Evolutionary conservation across 345 rosid genomes (phyloP), one percentile per base, ranked within the genome.

Genomic region (Eutrema yunnanense): DNA sequence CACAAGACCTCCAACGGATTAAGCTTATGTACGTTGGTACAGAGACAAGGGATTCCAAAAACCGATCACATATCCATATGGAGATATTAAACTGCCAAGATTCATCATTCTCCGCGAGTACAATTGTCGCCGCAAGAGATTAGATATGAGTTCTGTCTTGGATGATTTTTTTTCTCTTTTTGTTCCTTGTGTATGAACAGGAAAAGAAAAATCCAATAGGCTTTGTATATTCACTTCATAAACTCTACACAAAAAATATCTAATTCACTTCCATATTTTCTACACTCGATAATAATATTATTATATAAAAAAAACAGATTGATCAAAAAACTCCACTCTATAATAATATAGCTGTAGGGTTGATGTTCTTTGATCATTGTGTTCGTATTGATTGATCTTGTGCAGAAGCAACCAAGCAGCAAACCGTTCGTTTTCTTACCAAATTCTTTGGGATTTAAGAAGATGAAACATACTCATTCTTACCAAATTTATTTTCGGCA

Each of bases 1-100:
- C 86, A 6, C 71, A 76, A 52, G 89, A 87, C 58, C 61, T 89
- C 47, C 84, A 81, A 29, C 81, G 79, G 59, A 78, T 87, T 62
- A 76, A 78, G 76, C 59, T 55, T 43, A 51, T 75, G 73, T 68
- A 67, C 44, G 51, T 34, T 33, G 56, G 53, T 33, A 30, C 36
- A 56, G 33, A 43, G 16, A 16, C 16, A 16, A 16, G 16, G 16
- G 16, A 16, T 16, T 16, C 16, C 16, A 16, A 16, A 16, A 16
- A 16, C 16, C 16, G 16, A 16, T 62, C 34, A 0, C 55, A 62
- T 10, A 19, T 12, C 32, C 37, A 40, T 60, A 4, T 62, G n/a
- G 50, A 62, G 41, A 29, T 48, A 72, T 9, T 57, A 48, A 42
- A 46, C 27, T 26, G 65, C 56, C 69, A 44, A 36, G 12, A 52